phyloP scores from a whole-genome alignment of 2,329 filamentous ascomycete species.

The Sporothrix globosa region DNA sequence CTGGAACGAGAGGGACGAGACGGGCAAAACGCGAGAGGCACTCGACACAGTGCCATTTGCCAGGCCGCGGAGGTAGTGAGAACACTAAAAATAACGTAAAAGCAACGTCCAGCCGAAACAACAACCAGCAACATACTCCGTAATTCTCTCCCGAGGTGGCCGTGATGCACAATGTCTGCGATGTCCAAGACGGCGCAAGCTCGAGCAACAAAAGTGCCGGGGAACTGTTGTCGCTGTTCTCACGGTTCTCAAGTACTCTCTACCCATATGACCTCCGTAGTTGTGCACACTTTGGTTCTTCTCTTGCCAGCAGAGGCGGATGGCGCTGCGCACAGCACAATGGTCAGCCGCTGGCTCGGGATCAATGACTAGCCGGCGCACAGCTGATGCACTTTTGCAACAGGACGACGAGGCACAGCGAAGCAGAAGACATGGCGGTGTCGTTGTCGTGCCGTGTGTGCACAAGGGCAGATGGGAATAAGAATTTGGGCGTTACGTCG shows the following conservation, averaged over 20 bases:
- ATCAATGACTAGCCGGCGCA: background rate
- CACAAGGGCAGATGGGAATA: background rate
- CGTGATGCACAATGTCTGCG: background rate
- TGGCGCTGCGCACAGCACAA: too few relatives aligned
- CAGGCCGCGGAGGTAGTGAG: background rate
- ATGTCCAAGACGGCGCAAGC: background rate
- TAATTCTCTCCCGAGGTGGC: background rate
- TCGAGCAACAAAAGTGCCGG: background rate
- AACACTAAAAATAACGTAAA: slow-evolving; percentile 1
- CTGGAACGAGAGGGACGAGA: background rate
- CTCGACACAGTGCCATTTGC: slow-evolving; percentile 7
- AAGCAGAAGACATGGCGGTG: too few relatives aligned
- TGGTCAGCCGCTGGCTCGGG: slow-evolving; percentile 7
- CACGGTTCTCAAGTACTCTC: too few relatives aligned
- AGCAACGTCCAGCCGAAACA: background rate
- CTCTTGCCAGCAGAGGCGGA: too few relatives aligned
- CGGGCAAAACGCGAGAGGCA: background rate
- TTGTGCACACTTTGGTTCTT: too few relatives aligned
- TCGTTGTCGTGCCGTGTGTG: background rate
- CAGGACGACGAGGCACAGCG: too few relatives aligned
- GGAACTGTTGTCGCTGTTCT: too few relatives aligned
- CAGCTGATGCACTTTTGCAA: too few relatives aligned
- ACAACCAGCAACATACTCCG: background rate
- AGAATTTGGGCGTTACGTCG: slow-evolving; percentile 1
- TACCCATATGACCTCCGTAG: too few relatives aligned